phyloP scores from a whole-genome alignment of 139 green algal genomes.

The Coccomyxa sp. region DNA sequence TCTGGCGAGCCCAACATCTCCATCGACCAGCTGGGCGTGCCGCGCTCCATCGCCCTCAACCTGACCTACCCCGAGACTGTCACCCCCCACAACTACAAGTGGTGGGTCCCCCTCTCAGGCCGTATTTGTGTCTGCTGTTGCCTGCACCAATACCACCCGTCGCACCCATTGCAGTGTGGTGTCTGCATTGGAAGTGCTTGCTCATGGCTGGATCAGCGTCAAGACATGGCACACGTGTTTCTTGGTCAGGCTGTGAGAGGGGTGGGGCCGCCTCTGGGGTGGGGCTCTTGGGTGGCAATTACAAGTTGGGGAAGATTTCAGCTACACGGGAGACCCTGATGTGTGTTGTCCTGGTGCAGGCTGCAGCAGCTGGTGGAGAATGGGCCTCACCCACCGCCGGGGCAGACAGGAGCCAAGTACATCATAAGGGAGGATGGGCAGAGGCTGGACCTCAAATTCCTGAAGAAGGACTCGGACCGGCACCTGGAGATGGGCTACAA shows the following conservation, averaged over 20 bases:
- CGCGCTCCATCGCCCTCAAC: slow-evolving; percentile 96
- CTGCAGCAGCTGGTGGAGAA: slow-evolving; percentile 91
- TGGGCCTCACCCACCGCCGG: slow-evolving; percentile 90
- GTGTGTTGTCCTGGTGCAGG: slow-evolving; percentile 33
- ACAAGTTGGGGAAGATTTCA: no score
- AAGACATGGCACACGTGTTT: no score
- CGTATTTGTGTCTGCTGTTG: no score
- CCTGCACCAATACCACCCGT: no score
- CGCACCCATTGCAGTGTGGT: no score
- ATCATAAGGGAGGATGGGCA: slow-evolving; percentile 95
- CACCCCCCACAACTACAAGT: slow-evolving; percentile 76
- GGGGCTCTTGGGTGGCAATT: no score
- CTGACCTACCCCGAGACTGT: slow-evolving; percentile 97
- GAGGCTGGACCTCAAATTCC: slow-evolving; percentile 87
- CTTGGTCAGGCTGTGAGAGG: no score
- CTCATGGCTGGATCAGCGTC: no score
- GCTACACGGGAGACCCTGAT: no score
- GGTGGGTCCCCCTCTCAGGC: slow-evolving; percentile 26
- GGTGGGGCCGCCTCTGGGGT: no score
- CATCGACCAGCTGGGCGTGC: slow-evolving; percentile 97
- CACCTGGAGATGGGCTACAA: slow-evolving; percentile 80
- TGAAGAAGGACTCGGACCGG: slow-evolving; percentile 54
- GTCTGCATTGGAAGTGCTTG: no score
- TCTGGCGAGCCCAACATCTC: slow-evolving; percentile 94
- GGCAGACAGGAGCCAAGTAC: slow-evolving; percentile 92